Base-by-base conservation (phyloP, 352 stramenopile genomes). In the Phytophthora litchii region DNA sequence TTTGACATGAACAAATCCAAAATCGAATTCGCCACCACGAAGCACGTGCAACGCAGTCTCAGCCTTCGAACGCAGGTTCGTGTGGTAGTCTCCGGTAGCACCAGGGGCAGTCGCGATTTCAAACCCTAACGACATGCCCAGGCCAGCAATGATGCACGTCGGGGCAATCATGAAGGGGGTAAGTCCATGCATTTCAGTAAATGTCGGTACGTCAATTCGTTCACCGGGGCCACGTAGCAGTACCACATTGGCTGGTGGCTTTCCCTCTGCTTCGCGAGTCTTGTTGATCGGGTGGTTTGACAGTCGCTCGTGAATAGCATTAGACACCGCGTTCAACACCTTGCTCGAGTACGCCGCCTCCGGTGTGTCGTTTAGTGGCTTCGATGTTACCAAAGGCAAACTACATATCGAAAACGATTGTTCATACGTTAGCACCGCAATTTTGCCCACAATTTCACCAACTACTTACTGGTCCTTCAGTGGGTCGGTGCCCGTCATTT, bases 161-260 rank as follows among this genome's bases (percentile, higher is more conserved):
- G 87, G 87, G 12, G 87, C 87, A 41, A 95, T 93, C 87, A 95
- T 95, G 60, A 95, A 95, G 19, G 85, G 66, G 41, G 72, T 88
- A 20, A 95, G 61, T 12, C 82, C 85, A 68, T 95, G 87, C 60
- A 90, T 83, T 7, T 93, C 75, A 31, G 86, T 67, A 43, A 95
- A 95, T 3, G 80, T 78, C n/a, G 81, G 71, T 20, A 95, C 87
- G 20, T 92, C 78, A 61, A 95, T 95, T 43, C 87, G 83, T 55
- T 95, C 87, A 16, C 87, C 87, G 10, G 87, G 87, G 5, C 87
- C 87, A 32, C 87, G 83, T 29, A 96, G 61, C 32, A 96, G 57
- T n/a, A 96, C 85, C 16, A 96, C 76, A 65, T 96, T 96, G 11
- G 87, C 87, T 27, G 85, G 81, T 14, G 83, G 83, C n/a, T 89